Percentiles rank a stretch among this genome's conserved stretches.
phyloP scores from a whole-genome alignment of 768 basidiomycete genomes.

The Amylocystis lapponica region DNA sequence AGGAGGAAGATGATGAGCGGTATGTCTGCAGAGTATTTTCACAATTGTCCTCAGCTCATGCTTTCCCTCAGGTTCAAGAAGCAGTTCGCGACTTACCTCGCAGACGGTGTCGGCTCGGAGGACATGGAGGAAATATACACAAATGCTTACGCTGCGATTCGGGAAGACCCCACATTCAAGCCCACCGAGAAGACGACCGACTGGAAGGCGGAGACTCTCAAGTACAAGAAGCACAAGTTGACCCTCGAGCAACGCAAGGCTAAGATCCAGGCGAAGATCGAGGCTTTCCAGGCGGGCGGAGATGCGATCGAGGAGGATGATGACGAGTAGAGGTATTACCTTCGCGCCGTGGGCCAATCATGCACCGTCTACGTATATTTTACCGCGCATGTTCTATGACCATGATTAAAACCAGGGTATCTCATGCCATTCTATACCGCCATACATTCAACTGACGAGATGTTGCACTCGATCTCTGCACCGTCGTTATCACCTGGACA shows the following conservation, averaged over 20 bases:
- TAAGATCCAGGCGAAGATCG: slow-evolving; percentile 83
- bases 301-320: slow-evolving; percentile 36
- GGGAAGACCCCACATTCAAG: slow-evolving; percentile 89
- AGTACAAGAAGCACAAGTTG: slow-evolving; percentile 64
- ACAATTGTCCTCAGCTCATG: neutral
- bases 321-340: slow-evolving; percentile 45
- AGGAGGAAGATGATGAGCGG: slow-evolving; percentile 99
- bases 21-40: slow-evolving; percentile 25
- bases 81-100: slow-evolving; percentile 93
- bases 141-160: slow-evolving; percentile 91
- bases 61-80: slow-evolving; percentile 75
- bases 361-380: slow-evolving; percentile 8
- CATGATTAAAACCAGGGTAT: slow-evolving; percentile 15
- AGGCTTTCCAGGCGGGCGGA: slow-evolving; percentile 75
- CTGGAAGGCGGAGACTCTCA: slow-evolving; percentile 84
- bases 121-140: slow-evolving; percentile 96
- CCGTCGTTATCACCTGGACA: neutral
- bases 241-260: slow-evolving; percentile 72
- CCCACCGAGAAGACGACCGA: slow-evolving; percentile 84
- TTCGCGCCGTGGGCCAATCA: slow-evolving; percentile 9
- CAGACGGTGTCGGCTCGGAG: slow-evolving; percentile 91
- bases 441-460: neutral
- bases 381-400: slow-evolving; percentile 9
- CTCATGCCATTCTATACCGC: slow-evolving; percentile 10
- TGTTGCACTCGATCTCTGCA: neutral